Evolutionary conservation across 1,284 basidiomycete species (phyloP).

Genomic region (Cutaneotrichosporon mucoides): DNA sequence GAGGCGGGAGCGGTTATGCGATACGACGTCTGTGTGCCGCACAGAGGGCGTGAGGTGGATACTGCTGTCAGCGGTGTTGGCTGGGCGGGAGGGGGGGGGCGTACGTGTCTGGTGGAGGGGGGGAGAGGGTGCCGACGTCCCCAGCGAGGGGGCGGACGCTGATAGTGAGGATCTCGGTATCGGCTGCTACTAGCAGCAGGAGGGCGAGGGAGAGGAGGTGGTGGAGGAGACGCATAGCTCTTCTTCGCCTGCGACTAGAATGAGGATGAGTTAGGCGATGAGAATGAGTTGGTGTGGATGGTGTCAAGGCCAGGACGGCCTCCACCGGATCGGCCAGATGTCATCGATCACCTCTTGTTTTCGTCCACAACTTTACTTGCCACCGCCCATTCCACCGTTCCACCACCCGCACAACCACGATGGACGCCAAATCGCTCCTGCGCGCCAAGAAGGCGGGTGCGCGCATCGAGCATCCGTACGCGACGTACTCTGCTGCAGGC

Average conservation of each 20-base stretch:
- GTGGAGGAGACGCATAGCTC: neutral
- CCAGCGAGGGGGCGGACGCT: slow-evolving; percentile 25
- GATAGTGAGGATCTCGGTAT: slow-evolving; percentile 35
- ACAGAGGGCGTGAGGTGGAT: neutral
- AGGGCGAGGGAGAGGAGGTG: neutral
- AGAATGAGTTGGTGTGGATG: no score
- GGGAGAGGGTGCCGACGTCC: neutral
- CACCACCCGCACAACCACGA: neutral
- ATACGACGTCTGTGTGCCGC: slow-evolving; percentile 2
- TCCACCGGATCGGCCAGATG: no score
- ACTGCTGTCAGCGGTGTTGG: neutral
- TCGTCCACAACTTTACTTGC: neutral
- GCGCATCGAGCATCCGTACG: slow-evolving; percentile 43
- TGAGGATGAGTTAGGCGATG: no score
- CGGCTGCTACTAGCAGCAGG: slow-evolving; percentile 17
- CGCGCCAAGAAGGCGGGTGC: slow-evolving; percentile 47
- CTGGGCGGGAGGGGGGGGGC: neutral
- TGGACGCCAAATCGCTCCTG: slow-evolving; percentile 47
- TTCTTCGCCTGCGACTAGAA: no score
- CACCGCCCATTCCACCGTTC: neutral
- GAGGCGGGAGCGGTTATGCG: slow-evolving; percentile 11
- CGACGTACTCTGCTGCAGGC: slow-evolving; percentile 38
- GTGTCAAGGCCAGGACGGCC: no score
- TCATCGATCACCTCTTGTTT: no score
- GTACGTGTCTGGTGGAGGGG: neutral